Percentiles rank a stretch among this genome's conserved stretches.
Conservation (phyloP, 768 basidiomycete genomes). For the Russula dissimulans region DNA sequence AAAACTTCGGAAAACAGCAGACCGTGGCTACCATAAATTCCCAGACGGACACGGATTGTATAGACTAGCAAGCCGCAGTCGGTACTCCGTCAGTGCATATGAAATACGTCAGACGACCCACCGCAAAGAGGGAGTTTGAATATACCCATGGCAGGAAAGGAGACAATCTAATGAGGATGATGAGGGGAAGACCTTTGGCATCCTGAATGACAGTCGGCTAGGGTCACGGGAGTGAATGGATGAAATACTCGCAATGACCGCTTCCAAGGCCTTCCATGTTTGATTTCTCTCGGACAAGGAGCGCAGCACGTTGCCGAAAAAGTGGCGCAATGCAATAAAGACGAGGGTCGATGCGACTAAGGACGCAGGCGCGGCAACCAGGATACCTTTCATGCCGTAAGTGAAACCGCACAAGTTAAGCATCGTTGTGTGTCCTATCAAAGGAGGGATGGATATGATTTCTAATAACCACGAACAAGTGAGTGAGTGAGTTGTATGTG, state of each 20-base stretch:
- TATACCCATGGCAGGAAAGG: constrained; percentile 87
- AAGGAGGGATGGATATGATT: constrained; percentile 46
- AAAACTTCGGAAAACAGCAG: constrained; percentile 59
- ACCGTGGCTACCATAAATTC: constrained; percentile 72
- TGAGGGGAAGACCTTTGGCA: constrained; percentile 70
- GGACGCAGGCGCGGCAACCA: constrained; percentile 51
- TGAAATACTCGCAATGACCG: constrained; percentile 51
- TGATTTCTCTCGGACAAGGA: constrained; percentile 53
- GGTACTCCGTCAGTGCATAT: neutral
- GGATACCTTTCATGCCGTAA: constrained; percentile 72
- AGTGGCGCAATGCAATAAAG: constrained; percentile 50
- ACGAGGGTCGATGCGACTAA: constrained; percentile 52
- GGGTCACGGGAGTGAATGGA: neutral
- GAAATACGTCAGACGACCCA: constrained; percentile 30
- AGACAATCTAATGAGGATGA: constrained; percentile 72
- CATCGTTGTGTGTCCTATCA: constrained; percentile 59
- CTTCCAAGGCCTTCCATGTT: constrained; percentile 72
- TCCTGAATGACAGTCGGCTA: constrained; percentile 31
- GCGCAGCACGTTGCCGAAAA: constrained; percentile 47
- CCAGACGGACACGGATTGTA: constrained; percentile 61
- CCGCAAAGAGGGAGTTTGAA: constrained; percentile 71
- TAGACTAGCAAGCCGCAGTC: constrained; percentile 37
- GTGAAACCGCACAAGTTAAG: constrained; percentile 72
- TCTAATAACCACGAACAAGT: constrained; percentile 26
- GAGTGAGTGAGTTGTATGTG: neutral